Evolutionary conservation across 805 yeast genomes (phyloP).

Genomic region (Barnettozyma botsteinii): DNA sequence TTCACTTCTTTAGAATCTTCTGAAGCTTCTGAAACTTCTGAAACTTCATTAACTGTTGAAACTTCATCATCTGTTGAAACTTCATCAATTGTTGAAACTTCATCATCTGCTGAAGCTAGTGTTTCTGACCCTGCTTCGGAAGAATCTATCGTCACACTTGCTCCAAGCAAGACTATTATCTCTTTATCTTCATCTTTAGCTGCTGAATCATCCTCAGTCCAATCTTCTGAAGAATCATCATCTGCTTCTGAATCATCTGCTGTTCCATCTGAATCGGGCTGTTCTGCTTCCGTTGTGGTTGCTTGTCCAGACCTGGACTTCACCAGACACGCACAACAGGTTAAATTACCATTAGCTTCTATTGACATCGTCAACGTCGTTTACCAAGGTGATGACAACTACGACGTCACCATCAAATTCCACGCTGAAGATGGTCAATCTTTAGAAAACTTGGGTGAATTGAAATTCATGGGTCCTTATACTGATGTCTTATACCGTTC

Average conservation of each 20-base stretch:
- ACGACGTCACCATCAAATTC: slow-evolving; percentile 7
- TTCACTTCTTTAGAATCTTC: background rate
- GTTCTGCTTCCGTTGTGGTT: background rate
- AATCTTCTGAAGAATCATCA: background rate
- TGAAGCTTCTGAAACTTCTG: background rate
- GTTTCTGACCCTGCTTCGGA: no score
- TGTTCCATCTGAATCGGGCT: background rate
- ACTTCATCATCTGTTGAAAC: background rate
- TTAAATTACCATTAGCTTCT: background rate
- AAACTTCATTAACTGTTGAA: background rate
- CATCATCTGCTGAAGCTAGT: no score
- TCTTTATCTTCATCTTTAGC: no score
- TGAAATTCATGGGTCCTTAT: slow-evolving; percentile 8
- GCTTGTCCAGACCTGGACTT: background rate
- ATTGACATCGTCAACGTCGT: slow-evolving; percentile 3
- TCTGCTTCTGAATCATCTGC: background rate
- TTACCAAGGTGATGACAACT: slow-evolving; percentile 1
- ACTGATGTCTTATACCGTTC: slow-evolving; percentile 2
- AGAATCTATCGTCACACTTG: no score
- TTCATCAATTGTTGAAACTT: background rate
- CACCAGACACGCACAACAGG: background rate
- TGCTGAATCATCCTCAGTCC: background rate
- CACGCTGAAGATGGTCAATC: slow-evolving; percentile 4
- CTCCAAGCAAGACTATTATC: no score
- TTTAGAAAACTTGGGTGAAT: slow-evolving; percentile 4